Percentiles rank a stretch among this genome's conserved stretches.
phyloP scores from a whole-genome alignment of 73 alveolate species.

The Tetrahymena thermophila region DNA sequence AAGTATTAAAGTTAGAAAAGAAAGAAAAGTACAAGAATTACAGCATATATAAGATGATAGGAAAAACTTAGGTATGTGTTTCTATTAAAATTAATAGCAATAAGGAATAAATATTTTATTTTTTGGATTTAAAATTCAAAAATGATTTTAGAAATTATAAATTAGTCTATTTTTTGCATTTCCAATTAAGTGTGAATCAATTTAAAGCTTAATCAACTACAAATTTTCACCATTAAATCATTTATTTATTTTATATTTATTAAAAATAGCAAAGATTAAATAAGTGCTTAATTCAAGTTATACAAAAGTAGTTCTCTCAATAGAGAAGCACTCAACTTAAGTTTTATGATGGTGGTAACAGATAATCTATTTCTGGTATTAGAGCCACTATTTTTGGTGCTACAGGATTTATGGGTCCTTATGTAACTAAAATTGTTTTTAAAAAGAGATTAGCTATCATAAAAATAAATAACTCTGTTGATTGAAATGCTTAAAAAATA shows the following conservation, averaged over 20 bases:
- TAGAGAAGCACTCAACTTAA: conserved; percentile 17
- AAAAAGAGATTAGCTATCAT: background rate
- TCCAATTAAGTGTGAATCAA: background rate
- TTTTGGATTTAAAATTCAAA: background rate
- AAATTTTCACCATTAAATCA: background rate
- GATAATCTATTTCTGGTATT: conserved; percentile 23
- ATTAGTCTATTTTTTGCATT: no score
- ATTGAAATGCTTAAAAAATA: background rate
- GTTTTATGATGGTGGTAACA: conserved; percentile 29
- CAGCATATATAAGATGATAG: background rate
- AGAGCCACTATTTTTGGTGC: conserved; percentile 46
- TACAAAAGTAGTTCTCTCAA: background rate
- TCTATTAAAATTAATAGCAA: background rate
- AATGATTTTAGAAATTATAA: background rate
- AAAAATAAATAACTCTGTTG: background rate
- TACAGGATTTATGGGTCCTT: conserved; percentile 30
- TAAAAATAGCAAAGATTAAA: background rate
- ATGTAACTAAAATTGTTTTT: background rate
- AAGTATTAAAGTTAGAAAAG: background rate
- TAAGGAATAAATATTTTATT: background rate
- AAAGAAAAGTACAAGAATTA: background rate
- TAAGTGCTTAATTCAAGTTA: background rate
- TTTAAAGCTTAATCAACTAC: background rate
- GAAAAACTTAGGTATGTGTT: background rate
- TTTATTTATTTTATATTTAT: background rate